Percentiles rank a stretch among this genome's conserved stretches.
Evolutionary conservation across 2,329 filamentous ascomycete species (phyloP).

Genomic region (Neonectria neomacrospora): DNA sequence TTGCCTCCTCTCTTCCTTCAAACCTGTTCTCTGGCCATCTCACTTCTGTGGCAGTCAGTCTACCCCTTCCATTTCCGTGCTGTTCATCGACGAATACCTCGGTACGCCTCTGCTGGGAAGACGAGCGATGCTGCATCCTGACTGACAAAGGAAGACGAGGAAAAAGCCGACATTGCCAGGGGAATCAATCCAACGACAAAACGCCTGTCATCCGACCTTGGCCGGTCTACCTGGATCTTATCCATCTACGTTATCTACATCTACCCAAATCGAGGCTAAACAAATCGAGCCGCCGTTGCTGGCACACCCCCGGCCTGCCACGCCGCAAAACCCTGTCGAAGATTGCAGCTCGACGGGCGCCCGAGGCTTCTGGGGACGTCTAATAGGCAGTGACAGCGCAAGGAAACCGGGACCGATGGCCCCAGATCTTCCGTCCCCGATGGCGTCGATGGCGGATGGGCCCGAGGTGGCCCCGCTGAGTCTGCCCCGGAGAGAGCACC

Average conservation of each 20-base stretch:
- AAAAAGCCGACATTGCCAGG: not conserved
- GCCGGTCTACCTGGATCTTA: not conserved
- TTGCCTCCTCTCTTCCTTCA: not conserved
- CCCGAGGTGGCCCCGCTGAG: constrained; percentile 24
- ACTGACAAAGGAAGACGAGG: constrained; percentile 5
- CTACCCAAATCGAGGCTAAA: constrained; percentile 6
- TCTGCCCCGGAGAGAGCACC: constrained; percentile 22
- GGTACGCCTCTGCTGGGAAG: constrained; percentile 6
- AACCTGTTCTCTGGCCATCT: not conserved
- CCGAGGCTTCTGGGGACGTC: constrained; percentile 8
- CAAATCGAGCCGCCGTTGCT: constrained; percentile 7
- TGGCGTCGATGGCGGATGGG: constrained; percentile 23
- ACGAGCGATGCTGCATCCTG: constrained; percentile 14
- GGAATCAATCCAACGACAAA: no score
- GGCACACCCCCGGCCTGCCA: constrained; percentile 22
- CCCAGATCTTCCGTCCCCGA: constrained; percentile 15
- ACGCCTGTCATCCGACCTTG: not conserved
- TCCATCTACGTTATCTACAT: constrained; percentile 1
- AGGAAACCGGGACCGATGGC: constrained; percentile 17
- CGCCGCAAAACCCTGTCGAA: constrained; percentile 17
- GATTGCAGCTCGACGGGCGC: constrained; percentile 17
- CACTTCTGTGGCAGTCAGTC: not conserved
- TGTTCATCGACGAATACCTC: not conserved
- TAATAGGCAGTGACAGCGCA: constrained; percentile 17
- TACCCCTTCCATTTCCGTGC: not conserved